These are phyloP conservation scores for Przewalskia tangutica DNA, from an alignment of 257 asterid genomes.

Conservation along the genomic window DNA sequence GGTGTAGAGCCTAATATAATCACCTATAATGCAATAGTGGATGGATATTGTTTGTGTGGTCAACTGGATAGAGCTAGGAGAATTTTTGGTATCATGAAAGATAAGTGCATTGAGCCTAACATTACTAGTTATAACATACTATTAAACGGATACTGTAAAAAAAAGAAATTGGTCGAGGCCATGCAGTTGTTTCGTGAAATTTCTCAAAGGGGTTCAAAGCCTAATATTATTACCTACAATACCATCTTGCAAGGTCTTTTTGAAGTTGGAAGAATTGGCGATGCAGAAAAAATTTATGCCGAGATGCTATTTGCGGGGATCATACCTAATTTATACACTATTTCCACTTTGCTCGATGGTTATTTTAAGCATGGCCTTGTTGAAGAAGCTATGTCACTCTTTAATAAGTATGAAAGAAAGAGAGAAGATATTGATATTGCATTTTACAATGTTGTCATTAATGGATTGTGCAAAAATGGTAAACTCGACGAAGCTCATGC, in stretches of 20 bases:
- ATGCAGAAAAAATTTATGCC: neutral
- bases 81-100: neutral
- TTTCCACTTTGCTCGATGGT: neutral
- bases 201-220: neutral
- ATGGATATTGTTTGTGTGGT: too few species aligned
- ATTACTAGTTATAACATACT: neutral
- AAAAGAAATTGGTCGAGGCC: neutral
- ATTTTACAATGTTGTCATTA: too few species aligned
- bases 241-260: neutral
- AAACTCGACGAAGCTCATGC: too few species aligned
- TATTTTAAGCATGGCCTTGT: neutral
- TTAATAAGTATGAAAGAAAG: neutral
- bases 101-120: neutral
- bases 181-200: neutral
- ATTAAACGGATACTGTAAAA: neutral
- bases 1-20: neutral
- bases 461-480: too few species aligned
- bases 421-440: neutral
- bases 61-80: neutral
- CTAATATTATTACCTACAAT: neutral
- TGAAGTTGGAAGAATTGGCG: neutral
- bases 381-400: neutral
- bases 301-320: neutral
- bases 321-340: neutral
- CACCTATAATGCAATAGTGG: neutral